Conservation (phyloP, 768 basidiomycete species). For the Strobilomyces dryophilus region DNA sequence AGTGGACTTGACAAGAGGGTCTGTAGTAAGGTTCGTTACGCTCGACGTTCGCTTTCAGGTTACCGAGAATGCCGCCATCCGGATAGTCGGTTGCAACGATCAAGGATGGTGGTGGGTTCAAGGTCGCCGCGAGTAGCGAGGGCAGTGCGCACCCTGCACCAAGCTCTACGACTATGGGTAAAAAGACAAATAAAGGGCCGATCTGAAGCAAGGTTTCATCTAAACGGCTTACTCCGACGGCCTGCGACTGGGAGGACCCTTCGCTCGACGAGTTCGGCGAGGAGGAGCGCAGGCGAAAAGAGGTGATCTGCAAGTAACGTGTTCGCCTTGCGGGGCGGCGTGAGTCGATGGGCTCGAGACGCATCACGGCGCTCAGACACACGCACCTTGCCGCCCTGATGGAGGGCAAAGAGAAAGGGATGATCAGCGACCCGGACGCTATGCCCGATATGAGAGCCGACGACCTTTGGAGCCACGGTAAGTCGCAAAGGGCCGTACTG, state of each 20-base stretch:
- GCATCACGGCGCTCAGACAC: constrained; percentile 6
- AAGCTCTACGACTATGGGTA: constrained; percentile 57
- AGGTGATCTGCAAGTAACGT: constrained; percentile 70
- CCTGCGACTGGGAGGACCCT: constrained; percentile 41
- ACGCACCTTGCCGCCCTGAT: constrained; percentile 58
- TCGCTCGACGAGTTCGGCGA: constrained; percentile 63
- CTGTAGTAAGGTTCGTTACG: constrained; percentile 40
- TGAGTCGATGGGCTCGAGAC: not conserved
- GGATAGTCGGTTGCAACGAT: constrained; percentile 70
- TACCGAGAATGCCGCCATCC: constrained; percentile 54
- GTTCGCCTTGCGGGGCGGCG: constrained; percentile 45
- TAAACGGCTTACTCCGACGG: constrained; percentile 36
- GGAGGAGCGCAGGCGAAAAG: constrained; percentile 64
- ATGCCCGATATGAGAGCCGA: constrained; percentile 1
- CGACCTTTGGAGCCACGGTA: constrained; percentile 54
- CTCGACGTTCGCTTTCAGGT: constrained; percentile 51
- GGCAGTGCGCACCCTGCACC: constrained; percentile 68
- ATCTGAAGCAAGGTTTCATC: not conserved
- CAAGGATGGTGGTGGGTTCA: constrained; percentile 42
- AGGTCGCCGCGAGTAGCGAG: constrained; percentile 53
- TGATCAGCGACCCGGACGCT: not conserved
- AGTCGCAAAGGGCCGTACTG: constrained; percentile 51
- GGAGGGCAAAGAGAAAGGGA: not conserved
- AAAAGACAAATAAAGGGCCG: not conserved
- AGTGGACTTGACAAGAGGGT: constrained; percentile 39